These are phyloP conservation scores for Fraxinus angustifolia DNA, from an alignment of 305 asterid genomes.

Conservation along the genomic window DNA sequence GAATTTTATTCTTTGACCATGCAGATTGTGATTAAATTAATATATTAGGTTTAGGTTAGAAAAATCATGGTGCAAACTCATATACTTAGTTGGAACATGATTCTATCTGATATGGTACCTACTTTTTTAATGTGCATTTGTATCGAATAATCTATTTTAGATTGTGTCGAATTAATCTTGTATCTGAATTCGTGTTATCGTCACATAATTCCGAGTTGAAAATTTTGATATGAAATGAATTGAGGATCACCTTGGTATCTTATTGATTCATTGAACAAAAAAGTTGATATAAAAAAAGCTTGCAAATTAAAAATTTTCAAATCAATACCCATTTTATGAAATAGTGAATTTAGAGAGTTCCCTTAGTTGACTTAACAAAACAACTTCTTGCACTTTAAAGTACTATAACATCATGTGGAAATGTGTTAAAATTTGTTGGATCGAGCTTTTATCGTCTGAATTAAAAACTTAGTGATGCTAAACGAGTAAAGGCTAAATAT, in stretches of 20 bases:
- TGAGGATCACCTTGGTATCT: neutral
- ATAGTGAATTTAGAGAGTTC: neutral
- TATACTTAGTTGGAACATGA: neutral
- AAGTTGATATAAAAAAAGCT: neutral
- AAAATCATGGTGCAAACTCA: neutral
- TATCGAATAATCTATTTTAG: neutral
- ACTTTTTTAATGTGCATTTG: neutral
- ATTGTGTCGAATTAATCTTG: neutral
- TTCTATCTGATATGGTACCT: neutral
- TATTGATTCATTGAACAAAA: neutral
- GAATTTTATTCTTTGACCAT: neutral
- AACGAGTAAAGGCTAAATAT: neutral
- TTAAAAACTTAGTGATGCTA: no score
- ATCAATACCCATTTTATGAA: neutral
- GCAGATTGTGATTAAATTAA: neutral
- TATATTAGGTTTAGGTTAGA: neutral
- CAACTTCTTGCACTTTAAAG: neutral
- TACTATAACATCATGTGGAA: neutral
- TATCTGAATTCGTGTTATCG: neutral
- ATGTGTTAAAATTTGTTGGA: neutral
- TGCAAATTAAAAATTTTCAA: neutral
- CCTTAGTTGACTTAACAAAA: neutral
- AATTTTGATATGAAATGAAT: neutral
- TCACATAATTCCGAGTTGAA: neutral
- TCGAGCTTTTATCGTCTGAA: no score